Evolutionary conservation across 768 basidiomycete genomes (phyloP), one percentile per base, ranked within the genome.

Genomic region (Roridomyces roridus): DNA sequence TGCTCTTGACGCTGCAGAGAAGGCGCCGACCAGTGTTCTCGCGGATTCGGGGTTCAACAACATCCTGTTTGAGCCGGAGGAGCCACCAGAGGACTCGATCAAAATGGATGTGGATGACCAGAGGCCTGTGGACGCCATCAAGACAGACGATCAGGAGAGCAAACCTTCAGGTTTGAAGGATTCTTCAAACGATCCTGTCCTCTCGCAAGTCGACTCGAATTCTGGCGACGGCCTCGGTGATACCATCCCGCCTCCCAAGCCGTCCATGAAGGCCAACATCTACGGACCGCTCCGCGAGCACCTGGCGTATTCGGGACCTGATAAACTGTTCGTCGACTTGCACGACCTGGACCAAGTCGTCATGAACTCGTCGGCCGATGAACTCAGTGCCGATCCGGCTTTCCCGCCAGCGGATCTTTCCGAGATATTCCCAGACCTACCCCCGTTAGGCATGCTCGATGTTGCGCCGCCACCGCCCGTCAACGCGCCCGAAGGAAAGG

Each of bases 401-500:
- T 68, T 67, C 18, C 68, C 72, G 20, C 68, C 80, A 50, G 64
- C 78, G 43, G 86, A 86, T 59, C 74, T 89, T 23, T 79, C 82
- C 2, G 80, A 84, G 28, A 83, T 98, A 37, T 97, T 97, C 69
- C 94, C 95, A 0, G 96, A 97, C 52, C 80, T 96, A 11, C 83
- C 83, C 29, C 81, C 86, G 11, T 76, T 85, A 36, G 76, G 74
- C 11, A 74, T 91, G 48, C 72, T 85, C 28, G 87, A 88, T 50
- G 63, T 81, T 57, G 60, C 78, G 64, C 68, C 72, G 18, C 57
- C 69, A 44, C 34, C 65, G 46, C 60, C 72, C 23, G 63, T 70
- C n/a, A 62, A 64, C 28, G 45, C 62, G 4, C 53, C 67, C 42
- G 74, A 75, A 44, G 75, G 82, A 67, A 67, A 65, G 12, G 80